Conservation (phyloP, 2,329 filamentous ascomycete species). For the Emmonsia crescens region DNA sequence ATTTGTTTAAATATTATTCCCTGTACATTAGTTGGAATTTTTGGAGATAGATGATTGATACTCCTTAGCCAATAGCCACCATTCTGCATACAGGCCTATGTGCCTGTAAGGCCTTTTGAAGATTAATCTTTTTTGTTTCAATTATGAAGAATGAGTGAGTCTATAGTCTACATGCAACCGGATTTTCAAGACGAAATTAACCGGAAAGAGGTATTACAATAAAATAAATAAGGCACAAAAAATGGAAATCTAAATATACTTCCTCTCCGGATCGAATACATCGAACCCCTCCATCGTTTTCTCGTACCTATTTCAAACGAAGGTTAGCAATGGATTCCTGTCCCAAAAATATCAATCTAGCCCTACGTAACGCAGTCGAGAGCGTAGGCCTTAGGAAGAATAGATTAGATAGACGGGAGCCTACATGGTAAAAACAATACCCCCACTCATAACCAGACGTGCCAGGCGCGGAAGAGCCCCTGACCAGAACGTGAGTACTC, state of each 20-base stretch:
- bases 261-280: slow-evolving; percentile 66
- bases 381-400: neutral
- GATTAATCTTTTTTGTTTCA: neutral
- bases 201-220: neutral
- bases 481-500: slow-evolving; percentile 83
- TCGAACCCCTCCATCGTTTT: slow-evolving; percentile 88
- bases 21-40: neutral
- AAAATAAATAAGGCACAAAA: neutral
- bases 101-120: neutral
- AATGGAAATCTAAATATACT: slow-evolving; percentile 57
- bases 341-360: neutral
- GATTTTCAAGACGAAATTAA: too few relatives aligned
- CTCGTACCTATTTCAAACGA: slow-evolving; percentile 52
- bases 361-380: neutral
- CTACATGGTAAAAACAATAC: slow-evolving; percentile 92
- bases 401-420: slow-evolving; percentile 13
- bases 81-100: neutral
- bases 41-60: neutral
- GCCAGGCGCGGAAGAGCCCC: slow-evolving; percentile 79
- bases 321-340: slow-evolving; percentile 8
- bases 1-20: neutral
- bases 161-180: neutral
- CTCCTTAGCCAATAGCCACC: neutral
- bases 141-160: neutral
- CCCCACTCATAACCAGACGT: slow-evolving; percentile 78